Evolutionary conservation across 2,329 filamentous ascomycete genomes (phyloP), one percentile per base, ranked within the genome.

Genomic region (Capronia epimyces): DNA sequence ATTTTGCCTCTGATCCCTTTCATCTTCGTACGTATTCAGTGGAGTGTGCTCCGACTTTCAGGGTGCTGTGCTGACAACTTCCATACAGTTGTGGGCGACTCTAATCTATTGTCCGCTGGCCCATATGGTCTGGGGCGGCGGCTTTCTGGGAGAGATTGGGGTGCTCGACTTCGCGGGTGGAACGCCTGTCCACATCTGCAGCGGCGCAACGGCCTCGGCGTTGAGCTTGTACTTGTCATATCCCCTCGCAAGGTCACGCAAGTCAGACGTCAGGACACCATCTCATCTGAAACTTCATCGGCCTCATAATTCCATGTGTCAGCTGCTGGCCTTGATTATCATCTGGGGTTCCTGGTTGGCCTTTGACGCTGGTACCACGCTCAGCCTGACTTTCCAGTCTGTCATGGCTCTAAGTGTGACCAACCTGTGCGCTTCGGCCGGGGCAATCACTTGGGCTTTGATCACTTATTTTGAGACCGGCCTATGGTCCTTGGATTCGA

Each of bases 91-190:
- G 3, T 87, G 83, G 83, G 72, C 80, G 15, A 86, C 83, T 32
- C 75, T 86, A 56, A 81, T 87, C 52, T 87, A 87, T 69, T 82
- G 85, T 60, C 59, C 59, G 16, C 78, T 89, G 53, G 85, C 85
- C 41, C 86, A 85, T 69, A 87, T 84, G 79, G 87, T 86, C 32
- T 89, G 84, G 86, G 87, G 87, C 67, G 82, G 80, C 55, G 85
- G 85, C 39, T 89, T 84, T 82, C 75, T 86, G 27, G 82, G 75
- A 67, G 77, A 78, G 20, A 76, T 88, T 31, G 82, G 82, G 40
- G 79, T 82, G 16, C 78, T 87, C 58, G 85, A 89, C 67, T 89
- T 87, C 62, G 84, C 86, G 32, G 86, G 85, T 40, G 84, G 84
- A 32, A 85, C 83, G 8, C 85, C 85, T 31, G 85, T 89, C 15